Percentiles rank a stretch among this genome's conserved stretches.
phyloP scores from a whole-genome alignment of 331 rosid genomes.

The Acacia concinna region DNA sequence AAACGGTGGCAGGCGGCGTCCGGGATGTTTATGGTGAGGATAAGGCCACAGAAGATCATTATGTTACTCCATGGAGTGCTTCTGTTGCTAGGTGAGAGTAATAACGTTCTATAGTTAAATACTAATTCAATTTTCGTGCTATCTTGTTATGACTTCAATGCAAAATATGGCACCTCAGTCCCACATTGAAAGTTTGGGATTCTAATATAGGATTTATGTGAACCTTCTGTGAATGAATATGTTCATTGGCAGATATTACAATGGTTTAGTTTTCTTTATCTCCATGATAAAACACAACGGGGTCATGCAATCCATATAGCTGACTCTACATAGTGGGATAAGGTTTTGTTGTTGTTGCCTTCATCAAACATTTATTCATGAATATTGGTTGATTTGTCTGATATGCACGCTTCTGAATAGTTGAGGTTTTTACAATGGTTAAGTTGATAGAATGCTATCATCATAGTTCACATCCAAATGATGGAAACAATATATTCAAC shows the following conservation, averaged over 20 bases:
- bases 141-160: neutral
- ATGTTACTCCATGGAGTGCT: slow-evolving; percentile 85
- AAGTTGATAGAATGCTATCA: slow-evolving; percentile 10
- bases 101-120: neutral
- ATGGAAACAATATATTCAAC: neutral
- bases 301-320: no score
- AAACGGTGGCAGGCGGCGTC: slow-evolving; percentile 62
- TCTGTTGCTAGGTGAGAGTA: slow-evolving; percentile 84
- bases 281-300: neutral
- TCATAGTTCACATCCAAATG: neutral
- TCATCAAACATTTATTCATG: neutral
- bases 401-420: neutral
- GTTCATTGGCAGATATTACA: neutral
- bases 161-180: neutral
- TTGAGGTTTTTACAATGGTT: neutral
- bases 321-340: no score
- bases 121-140: neutral
- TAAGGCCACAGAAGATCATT: slow-evolving; percentile 80
- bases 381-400: neutral
- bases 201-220: neutral
- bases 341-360: no score
- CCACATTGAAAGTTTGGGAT: neutral
- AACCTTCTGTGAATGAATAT: neutral
- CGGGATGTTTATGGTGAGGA: slow-evolving; percentile 81
- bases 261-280: neutral